phyloP scores from a whole-genome alignment of 306 rosid genomes.

The Ormosia emarginata region DNA sequence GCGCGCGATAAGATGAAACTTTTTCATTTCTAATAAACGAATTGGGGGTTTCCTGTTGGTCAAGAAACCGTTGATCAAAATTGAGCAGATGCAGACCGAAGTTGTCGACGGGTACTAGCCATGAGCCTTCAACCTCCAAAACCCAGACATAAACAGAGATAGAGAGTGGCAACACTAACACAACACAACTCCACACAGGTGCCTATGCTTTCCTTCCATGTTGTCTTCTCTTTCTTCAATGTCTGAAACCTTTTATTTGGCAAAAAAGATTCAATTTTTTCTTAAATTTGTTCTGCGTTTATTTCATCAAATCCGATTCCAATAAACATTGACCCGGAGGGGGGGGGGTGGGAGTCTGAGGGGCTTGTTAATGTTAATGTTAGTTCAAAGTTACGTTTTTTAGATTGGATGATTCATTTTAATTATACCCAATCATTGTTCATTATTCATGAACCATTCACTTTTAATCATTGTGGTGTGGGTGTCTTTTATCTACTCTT shows the following conservation, averaged over 20 bases:
- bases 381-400: neutral
- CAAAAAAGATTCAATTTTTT: neutral
- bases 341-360: neutral
- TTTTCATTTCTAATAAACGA: no score
- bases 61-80: neutral
- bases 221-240: neutral
- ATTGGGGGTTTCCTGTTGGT: neutral
- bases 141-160: neutral
- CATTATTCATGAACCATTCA: no score
- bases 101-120: neutral
- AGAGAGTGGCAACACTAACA: neutral
- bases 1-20: no score
- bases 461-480: neutral
- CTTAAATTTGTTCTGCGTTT: neutral
- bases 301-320: neutral
- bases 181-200: neutral
- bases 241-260: no score
- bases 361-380: neutral
- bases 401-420: neutral
- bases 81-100: neutral
- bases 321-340: neutral
- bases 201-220: neutral
- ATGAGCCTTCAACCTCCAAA: neutral
- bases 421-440: neutral
- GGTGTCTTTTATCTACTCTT: neutral